Evolutionary conservation across 1,284 basidiomycete species (phyloP).

Genomic region (Irpex rosettiformis): DNA sequence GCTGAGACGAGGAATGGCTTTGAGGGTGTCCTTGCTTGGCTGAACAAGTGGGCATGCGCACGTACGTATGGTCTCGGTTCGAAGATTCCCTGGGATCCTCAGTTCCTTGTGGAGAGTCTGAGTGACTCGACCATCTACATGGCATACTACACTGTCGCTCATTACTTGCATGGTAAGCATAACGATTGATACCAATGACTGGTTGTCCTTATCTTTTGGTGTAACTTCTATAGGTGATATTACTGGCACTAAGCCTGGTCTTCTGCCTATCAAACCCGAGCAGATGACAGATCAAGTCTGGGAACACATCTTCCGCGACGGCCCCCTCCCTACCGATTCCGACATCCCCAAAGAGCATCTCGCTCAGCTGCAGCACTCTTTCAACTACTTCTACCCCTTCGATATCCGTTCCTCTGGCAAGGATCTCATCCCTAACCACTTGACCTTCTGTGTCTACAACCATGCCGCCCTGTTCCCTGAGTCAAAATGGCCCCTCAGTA

Average conservation of each 20-base stretch:
- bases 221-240: slow-evolving; percentile 49
- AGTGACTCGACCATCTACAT: slow-evolving; percentile 99
- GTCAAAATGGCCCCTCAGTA: slow-evolving; percentile 89
- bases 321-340: slow-evolving; percentile 68
- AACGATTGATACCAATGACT: background rate
- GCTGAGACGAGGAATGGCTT: slow-evolving; percentile 90
- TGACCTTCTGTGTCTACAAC: slow-evolving; percentile 94
- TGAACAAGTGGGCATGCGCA: slow-evolving; percentile 99
- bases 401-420: slow-evolving; percentile 99
- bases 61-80: slow-evolving; percentile 96
- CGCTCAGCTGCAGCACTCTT: slow-evolving; percentile 86
- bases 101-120: slow-evolving; percentile 95
- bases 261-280: slow-evolving; percentile 82
- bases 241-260: slow-evolving; percentile 79
- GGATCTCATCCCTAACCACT: slow-evolving; percentile 94
- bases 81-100: slow-evolving; percentile 94
- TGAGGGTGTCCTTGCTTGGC: slow-evolving; percentile 90
- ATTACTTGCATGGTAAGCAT: slow-evolving; percentile 77
- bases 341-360: slow-evolving; percentile 76
- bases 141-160: slow-evolving; percentile 95
- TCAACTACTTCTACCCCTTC: slow-evolving; percentile 98
- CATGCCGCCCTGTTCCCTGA: slow-evolving; percentile 95
- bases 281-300: slow-evolving; percentile 98
- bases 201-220: slow-evolving; percentile 9
- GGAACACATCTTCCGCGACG: slow-evolving; percentile 89